Evolutionary conservation across 176 grass and related monocot species (phyloP), one percentile per base, ranked within the genome.

Genomic region (Triticum turgidum): DNA sequence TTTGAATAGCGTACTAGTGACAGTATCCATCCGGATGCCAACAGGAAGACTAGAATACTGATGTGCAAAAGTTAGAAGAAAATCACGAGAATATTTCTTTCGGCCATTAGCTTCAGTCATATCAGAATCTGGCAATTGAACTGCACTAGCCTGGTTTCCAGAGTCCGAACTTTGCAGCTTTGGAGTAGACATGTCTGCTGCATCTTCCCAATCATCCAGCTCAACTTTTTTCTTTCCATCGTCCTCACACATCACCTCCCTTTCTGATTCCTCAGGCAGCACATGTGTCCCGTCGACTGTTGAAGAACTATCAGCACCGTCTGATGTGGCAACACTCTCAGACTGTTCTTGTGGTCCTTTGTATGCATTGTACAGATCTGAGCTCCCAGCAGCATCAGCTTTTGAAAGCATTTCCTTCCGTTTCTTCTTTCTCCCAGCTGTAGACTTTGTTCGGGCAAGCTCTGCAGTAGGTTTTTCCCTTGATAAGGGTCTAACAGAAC

Each of bases 351-450:
- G 88, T 25, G 93, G 91, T 47, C 96, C 91, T 56, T 94, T 98
- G 75, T 95, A 98, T 69, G 96, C 96, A 84, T 93, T 98, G 78
- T 98, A 98, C 86, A 98, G 90, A 83, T 98, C 96, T 77, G 93
- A 94, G 73, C 58, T 86, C 69, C 93, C 96, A 7, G 93, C 96
- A 24, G 96, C 96, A 94, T 98, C 96, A 74, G 96, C 96, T 88
- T 95, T 98, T 25, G 90, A 92, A 73, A 94, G 91, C 80, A 98
- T 91, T 89, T 98, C 93, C 84, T 91, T 98, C 75, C 78, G 87
- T 11, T 85, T 89, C 79, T 94, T 95, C 84, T 80, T 98, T 58
- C 69, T 98, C 12, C 67, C 85, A 51, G 85, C 30, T 52, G 51
- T 17, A 59, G 80, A 88, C 79, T 98, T 98, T 4, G 88, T 79